Conservation (phyloP, 1,284 basidiomycete genomes). For the Quambalaria eucalypti region DNA sequence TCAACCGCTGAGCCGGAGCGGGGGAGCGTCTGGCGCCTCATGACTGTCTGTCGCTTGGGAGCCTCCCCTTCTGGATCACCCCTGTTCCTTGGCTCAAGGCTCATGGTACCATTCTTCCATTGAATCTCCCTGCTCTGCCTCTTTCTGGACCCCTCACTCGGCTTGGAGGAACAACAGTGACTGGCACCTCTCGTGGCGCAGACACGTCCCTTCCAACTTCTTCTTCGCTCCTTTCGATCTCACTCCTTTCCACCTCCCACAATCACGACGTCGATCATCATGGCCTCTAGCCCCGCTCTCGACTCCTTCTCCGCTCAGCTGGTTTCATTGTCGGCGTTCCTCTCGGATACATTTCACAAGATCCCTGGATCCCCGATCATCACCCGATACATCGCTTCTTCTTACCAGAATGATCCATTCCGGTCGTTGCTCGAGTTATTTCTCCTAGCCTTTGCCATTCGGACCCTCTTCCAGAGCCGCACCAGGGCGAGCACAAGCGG, state of each 20-base stretch:
- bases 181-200: too few species aligned
- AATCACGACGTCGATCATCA: neutral
- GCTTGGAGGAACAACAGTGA: too few species aligned
- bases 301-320: neutral
- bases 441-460: conserved; percentile 70
- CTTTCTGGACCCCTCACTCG: too few species aligned
- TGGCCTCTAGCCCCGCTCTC: neutral
- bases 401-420: conserved; percentile 71
- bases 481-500: conserved; percentile 75
- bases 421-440: conserved; percentile 83
- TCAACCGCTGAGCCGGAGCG: too few species aligned
- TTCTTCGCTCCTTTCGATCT: neutral
- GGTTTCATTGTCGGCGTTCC: neutral
- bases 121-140: too few species aligned
- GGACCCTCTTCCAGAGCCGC: conserved; percentile 78
- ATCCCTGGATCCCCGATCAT: conserved; percentile 83
- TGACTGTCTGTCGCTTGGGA: too few species aligned
- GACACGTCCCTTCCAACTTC: neutral
- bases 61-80: too few species aligned
- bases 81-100: too few species aligned
- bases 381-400: conserved; percentile 71
- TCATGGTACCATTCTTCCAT: too few species aligned
- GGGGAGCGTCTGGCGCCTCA: too few species aligned
- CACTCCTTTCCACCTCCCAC: neutral
- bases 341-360: conserved; percentile 31